Evolutionary conservation across 257 asterid genomes (phyloP).

Genomic region (Thymus mandschuricus): DNA sequence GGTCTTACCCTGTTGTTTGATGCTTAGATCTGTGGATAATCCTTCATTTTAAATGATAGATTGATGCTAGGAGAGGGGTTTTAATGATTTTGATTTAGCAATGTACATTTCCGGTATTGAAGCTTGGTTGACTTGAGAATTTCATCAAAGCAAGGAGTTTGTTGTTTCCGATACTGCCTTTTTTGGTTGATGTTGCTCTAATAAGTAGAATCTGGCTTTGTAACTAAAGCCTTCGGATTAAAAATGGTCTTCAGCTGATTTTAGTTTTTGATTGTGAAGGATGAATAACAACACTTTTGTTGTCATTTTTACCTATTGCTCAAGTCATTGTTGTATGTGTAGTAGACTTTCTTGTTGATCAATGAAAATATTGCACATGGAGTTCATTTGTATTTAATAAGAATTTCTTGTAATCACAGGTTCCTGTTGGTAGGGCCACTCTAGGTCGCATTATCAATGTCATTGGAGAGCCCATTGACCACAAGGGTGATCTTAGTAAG

Average conservation of each 20-base stretch:
- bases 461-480: conserved; percentile 94
- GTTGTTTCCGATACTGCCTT: not conserved
- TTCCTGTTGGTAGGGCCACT: conserved; percentile 98
- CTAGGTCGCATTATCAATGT: conserved; percentile 97
- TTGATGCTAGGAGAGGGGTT: not conserved
- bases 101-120: not conserved
- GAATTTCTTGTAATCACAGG: conserved; percentile 47
- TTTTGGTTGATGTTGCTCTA: not conserved
- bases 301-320: not conserved
- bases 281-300: not conserved
- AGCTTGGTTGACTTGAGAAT: not conserved
- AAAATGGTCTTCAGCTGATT: not conserved
- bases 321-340: conserved; percentile 14
- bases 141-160: conserved; percentile 3
- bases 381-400: not conserved
- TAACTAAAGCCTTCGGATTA: not conserved
- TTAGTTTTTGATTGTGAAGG: not conserved
- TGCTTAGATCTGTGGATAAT: conserved; percentile 26
- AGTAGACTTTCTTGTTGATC: not conserved
- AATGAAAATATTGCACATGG: not conserved
- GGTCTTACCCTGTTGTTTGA: conserved; percentile 8
- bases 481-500: conserved; percentile 85
- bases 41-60: conserved; percentile 4
- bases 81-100: conserved; percentile 5
- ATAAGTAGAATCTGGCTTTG: not conserved